A percentile compares a stretch with the other conserved stretches of the same genome.
phyloP scores from a whole-genome alignment of 2,329 filamentous ascomycete genomes.

The Ophiostoma himal-ulmi region DNA sequence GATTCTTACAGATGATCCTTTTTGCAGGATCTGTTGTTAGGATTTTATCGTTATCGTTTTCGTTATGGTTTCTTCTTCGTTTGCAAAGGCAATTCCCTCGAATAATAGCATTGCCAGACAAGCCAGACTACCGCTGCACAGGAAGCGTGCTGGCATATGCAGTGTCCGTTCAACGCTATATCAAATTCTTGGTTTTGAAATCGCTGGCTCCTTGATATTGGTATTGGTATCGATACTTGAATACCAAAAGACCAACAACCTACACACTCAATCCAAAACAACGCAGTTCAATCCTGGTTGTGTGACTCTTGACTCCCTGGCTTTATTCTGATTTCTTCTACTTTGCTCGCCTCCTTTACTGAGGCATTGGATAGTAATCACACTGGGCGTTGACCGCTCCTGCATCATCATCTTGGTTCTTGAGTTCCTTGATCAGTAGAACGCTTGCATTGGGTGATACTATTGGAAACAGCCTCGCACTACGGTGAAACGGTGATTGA shows the following conservation, averaged over 20 bases:
- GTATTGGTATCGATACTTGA: neutral
- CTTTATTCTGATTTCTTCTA: neutral
- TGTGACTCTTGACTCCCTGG: neutral
- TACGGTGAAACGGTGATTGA: too few species aligned
- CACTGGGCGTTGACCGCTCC: constrained; percentile 1
- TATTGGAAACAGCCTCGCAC: neutral
- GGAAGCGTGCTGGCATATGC: constrained; percentile 1
- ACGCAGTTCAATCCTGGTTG: neutral
- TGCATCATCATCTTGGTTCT: neutral
- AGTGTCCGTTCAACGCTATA: neutral
- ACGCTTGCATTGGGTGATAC: neutral
- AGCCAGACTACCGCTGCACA: neutral
- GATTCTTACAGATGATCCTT: neutral
- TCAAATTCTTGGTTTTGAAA: neutral
- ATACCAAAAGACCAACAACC: neutral
- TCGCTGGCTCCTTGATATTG: too few species aligned
- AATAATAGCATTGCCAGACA: too few species aligned
- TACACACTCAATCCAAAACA: neutral
- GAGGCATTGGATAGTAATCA: neutral
- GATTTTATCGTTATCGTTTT: neutral
- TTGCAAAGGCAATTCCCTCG: too few species aligned
- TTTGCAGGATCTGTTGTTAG: neutral
- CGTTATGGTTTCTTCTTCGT: too few species aligned
- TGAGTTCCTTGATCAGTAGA: neutral
- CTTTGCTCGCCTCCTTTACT: neutral